A percentile compares a stretch with the other conserved stretches of the same genome.
phyloP scores from a whole-genome alignment of 768 basidiomycete genomes.

The Strobilomyces dryophilus region DNA sequence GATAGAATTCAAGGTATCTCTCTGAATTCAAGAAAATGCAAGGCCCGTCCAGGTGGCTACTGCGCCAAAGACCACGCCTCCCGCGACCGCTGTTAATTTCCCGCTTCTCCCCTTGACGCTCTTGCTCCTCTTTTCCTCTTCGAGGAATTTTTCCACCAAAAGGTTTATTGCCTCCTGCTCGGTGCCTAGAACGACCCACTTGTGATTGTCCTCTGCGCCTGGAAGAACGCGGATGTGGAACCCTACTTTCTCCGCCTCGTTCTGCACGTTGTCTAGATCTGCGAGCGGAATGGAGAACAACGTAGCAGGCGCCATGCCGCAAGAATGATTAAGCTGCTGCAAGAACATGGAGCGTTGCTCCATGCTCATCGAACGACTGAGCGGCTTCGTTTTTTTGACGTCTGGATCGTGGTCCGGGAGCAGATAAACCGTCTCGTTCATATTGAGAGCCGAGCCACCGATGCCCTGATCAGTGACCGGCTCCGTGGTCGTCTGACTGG shows the following conservation, averaged over 20 bases:
- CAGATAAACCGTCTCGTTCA: slow-evolving; percentile 27
- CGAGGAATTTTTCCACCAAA: slow-evolving; percentile 24
- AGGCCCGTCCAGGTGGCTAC: slow-evolving; percentile 58
- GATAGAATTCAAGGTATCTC: not conserved
- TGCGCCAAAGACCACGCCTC: slow-evolving; percentile 57
- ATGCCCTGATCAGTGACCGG: slow-evolving; percentile 33
- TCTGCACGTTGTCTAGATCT: slow-evolving; percentile 40
- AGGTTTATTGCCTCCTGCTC: slow-evolving; percentile 43
- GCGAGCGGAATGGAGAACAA: slow-evolving; percentile 45
- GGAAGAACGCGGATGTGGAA: slow-evolving; percentile 42
- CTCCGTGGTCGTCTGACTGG: slow-evolving; percentile 28
- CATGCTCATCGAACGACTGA: slow-evolving; percentile 46
- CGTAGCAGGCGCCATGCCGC: slow-evolving; percentile 39
- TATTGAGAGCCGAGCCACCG: slow-evolving; percentile 17
- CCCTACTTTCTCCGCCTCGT: slow-evolving; percentile 40
- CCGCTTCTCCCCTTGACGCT: slow-evolving; percentile 17
- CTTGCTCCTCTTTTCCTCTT: slow-evolving; percentile 27
- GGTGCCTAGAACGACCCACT: slow-evolving; percentile 52
- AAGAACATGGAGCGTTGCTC: slow-evolving; percentile 52
- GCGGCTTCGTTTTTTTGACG: slow-evolving; percentile 23
- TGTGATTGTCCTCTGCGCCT: slow-evolving; percentile 28
- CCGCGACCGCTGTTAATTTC: slow-evolving; percentile 45
- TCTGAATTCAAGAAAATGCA: slow-evolving; percentile 40
- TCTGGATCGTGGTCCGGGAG: slow-evolving; percentile 10
- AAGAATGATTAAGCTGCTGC: slow-evolving; percentile 36